Conservation (phyloP, 305 asterid species). For the Plantago coronopus region DNA sequence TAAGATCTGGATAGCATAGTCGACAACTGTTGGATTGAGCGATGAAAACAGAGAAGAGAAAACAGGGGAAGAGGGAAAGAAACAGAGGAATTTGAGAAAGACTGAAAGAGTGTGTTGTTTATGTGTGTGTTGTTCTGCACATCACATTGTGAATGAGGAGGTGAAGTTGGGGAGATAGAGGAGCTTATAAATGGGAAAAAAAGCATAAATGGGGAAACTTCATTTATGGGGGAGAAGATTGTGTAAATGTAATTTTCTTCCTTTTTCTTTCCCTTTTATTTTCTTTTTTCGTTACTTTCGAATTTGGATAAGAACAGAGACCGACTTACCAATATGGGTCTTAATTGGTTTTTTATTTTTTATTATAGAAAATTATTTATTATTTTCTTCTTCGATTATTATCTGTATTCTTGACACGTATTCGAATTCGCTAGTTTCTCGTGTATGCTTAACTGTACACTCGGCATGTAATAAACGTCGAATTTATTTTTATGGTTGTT, state of each 20-base stretch:
- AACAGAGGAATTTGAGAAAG: not conserved
- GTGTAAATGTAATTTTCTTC: not conserved
- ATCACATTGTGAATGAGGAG: too few species aligned
- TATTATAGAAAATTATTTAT: too few species aligned
- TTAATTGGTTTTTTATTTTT: constrained; percentile 25
- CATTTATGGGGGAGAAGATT: not conserved
- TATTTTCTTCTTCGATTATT: too few species aligned
- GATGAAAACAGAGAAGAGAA: not conserved
- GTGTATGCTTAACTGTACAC: too few species aligned
- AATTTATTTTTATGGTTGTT: too few species aligned
- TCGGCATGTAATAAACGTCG: too few species aligned
- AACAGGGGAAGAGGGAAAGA: not conserved
- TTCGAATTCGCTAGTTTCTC: too few species aligned
- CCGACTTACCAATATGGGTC: constrained; percentile 45
- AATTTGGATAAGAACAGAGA: constrained; percentile 42
- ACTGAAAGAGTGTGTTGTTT: not conserved
- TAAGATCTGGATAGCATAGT: constrained; percentile 82
- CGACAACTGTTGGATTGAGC: not conserved
- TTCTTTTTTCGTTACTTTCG: not conserved
- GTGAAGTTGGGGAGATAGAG: constrained; percentile 7
- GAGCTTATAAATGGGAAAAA: constrained; percentile 4
- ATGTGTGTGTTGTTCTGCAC: not conserved
- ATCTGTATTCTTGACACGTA: too few species aligned
- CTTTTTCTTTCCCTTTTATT: not conserved
- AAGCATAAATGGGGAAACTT: constrained; percentile 3